Evolutionary conservation across 768 basidiomycete genomes (phyloP).

Genomic region (Mycena vulgaris): DNA sequence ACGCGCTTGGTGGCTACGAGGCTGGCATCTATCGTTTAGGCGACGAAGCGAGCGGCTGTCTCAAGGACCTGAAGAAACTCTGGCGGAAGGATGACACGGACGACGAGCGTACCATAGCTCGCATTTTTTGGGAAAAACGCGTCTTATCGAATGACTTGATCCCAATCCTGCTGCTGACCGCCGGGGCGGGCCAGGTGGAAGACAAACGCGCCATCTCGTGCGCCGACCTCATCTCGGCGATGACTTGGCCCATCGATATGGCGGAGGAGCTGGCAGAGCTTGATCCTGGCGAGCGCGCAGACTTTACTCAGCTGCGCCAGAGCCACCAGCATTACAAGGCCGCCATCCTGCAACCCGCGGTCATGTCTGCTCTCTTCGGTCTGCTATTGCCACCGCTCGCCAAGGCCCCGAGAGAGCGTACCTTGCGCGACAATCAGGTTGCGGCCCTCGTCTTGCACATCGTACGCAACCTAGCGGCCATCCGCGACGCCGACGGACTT

Average conservation of each 20-base stretch:
- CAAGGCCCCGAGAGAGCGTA: constrained; percentile 77
- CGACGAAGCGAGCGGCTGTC: constrained; percentile 85
- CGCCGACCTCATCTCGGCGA: constrained; percentile 92
- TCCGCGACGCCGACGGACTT: constrained; percentile 75
- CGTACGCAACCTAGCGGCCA: constrained; percentile 94
- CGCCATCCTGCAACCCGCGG: constrained; percentile 76
- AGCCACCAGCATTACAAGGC: constrained; percentile 94
- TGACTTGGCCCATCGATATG: constrained; percentile 99
- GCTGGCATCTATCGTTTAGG: constrained; percentile 79
- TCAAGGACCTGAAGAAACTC: constrained; percentile 95
- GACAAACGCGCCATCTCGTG: constrained; percentile 88
- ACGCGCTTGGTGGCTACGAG: constrained; percentile 86
- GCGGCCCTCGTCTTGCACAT: constrained; percentile 92
- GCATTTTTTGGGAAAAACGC: constrained; percentile 92
- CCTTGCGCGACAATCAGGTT: constrained; percentile 86
- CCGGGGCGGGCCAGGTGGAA: constrained; percentile 82
- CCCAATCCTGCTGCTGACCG: constrained; percentile 86
- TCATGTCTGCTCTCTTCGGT: constrained; percentile 79
- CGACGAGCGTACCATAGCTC: constrained; percentile 95
- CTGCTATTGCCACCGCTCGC: constrained; percentile 86
- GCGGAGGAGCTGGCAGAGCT: constrained; percentile 95
- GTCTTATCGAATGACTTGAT: constrained; percentile 90
- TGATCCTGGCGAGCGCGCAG: constrained; percentile 82
- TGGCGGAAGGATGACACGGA: constrained; percentile 98
- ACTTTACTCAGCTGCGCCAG: constrained; percentile 87